Base-by-base conservation (phyloP, 257 asterid genomes). In the Salvia splendens region DNA sequence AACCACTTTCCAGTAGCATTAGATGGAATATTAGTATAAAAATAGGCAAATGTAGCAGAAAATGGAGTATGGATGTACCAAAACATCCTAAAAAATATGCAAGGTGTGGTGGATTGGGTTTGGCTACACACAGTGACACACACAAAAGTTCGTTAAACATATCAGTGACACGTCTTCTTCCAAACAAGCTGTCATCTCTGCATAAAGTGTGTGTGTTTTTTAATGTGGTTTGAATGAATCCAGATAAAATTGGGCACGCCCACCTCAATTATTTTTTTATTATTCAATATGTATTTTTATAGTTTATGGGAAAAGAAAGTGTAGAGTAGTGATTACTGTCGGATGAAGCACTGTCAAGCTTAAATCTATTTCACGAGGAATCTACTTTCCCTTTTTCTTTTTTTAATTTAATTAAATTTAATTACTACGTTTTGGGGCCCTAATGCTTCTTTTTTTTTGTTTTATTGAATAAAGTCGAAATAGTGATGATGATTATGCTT, bases 121-220 rank as follows among this genome's bases (percentile, higher is more conserved):
- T n/a, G 42, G 3, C 12, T 4, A 40, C 6, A 17, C 20, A 17
- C 20, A 17, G 20, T 17, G 1, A 61, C 73, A 68, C 65, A 49
- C 55, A 54, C 20, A 38, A 79, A 76, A 55, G 78, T 70, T 73
- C 41, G 80, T 71, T 79, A 67, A 73, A 70, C 46, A 71, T 65
- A 73, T 71, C 77, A 80, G 70, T 77, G 82, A 75, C 63, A n/a
- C 52, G 86, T 83, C 88, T 46, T 78, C 84, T 75, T 83, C 88
- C 69, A 38, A 35, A 58, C 78, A 58, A 78, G 76, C 89, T 83
- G 84, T 74, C 86, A 73, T 71, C 69, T 43, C 58, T 66, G 72
- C 56, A 35, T 61, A 58, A 66, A 69, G 77, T 64, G 43, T 57
- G 49, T 63, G n/a, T 38, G 64, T 48, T 24, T 61, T 50, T 43